Evolutionary conservation across 2,329 filamentous ascomycete species (phyloP).

Genomic region (Bipolaris bicolor): DNA sequence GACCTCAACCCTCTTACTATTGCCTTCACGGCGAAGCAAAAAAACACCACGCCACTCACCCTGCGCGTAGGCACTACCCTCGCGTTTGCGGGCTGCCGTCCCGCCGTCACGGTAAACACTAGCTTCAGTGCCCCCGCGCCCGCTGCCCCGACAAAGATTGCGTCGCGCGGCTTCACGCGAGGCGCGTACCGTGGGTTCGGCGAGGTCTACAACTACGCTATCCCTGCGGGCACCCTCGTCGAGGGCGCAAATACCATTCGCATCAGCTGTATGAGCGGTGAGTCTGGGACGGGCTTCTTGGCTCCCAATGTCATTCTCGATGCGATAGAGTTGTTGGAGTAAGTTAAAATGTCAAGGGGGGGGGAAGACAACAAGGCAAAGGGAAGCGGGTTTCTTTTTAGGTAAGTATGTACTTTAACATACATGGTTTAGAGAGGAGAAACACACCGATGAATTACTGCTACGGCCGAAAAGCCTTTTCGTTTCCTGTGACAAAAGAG

Average conservation of each 20-base stretch:
- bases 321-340: slow-evolving; percentile 44
- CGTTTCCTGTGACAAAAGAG: no score
- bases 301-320: slow-evolving; percentile 60
- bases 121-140: slow-evolving; percentile 58
- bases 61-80: slow-evolving; percentile 70
- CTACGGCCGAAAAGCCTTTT: no score
- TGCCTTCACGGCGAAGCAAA: slow-evolving; percentile 61
- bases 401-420: no score
- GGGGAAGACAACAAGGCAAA: no score
- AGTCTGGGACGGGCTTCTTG: slow-evolving; percentile 60
- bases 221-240: slow-evolving; percentile 65
- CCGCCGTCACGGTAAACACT: slow-evolving; percentile 62
- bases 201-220: slow-evolving; percentile 67
- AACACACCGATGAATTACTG: no score
- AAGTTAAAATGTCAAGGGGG: no score
- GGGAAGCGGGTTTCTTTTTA: no score
- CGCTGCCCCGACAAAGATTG: slow-evolving; percentile 65
- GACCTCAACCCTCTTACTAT: slow-evolving; percentile 66
- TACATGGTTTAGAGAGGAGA: no score
- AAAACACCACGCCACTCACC: slow-evolving; percentile 60
- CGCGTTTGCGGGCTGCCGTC: slow-evolving; percentile 65
- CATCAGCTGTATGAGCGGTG: slow-evolving; percentile 65
- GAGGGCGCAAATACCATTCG: slow-evolving; percentile 68
- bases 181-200: slow-evolving; percentile 69
- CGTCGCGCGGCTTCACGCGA: slow-evolving; percentile 69